Evolutionary conservation across 805 yeast species (phyloP).

Genomic region (Trichomonascus vanleenenianus): DNA sequence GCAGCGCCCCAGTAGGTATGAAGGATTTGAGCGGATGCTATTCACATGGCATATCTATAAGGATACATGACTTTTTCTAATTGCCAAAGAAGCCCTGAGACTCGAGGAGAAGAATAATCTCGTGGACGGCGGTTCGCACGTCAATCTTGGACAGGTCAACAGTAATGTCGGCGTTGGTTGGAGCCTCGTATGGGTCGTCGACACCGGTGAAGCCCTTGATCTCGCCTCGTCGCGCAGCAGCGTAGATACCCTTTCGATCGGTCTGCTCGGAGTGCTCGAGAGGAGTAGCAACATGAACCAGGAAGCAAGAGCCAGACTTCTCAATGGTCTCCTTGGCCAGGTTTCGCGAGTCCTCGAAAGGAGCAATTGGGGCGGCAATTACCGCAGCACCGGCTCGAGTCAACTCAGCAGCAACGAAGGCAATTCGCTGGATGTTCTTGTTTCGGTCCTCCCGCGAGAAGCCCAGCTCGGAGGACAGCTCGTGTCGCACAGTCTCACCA

Average conservation of each 20-base stretch:
- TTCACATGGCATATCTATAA: too few relatives aligned
- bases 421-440: constrained; percentile 39
- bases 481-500: constrained; percentile 35
- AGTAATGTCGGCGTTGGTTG: constrained; percentile 49
- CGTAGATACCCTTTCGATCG: constrained; percentile 45
- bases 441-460: constrained; percentile 33
- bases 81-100: constrained; percentile 71
- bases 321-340: constrained; percentile 37
- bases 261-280: constrained; percentile 37
- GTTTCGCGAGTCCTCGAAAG: constrained; percentile 37
- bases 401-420: constrained; percentile 64
- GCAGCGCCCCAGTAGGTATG: too few relatives aligned
- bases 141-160: constrained; percentile 48
- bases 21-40: too few relatives aligned
- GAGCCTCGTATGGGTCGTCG: constrained; percentile 39
- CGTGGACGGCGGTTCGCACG: constrained; percentile 64
- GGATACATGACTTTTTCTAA: constrained; percentile 14
- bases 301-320: constrained; percentile 44
- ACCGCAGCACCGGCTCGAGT: constrained; percentile 91
- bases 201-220: constrained; percentile 42
- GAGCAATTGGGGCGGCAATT: constrained; percentile 53
- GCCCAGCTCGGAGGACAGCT: constrained; percentile 35
- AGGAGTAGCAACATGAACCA: constrained; percentile 45
- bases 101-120: constrained; percentile 64
- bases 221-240: constrained; percentile 39